These are phyloP conservation scores for Diaporthe sp. DNA, from an alignment of 2,329 filamentous ascomycete species.

Conservation along the genomic window DNA sequence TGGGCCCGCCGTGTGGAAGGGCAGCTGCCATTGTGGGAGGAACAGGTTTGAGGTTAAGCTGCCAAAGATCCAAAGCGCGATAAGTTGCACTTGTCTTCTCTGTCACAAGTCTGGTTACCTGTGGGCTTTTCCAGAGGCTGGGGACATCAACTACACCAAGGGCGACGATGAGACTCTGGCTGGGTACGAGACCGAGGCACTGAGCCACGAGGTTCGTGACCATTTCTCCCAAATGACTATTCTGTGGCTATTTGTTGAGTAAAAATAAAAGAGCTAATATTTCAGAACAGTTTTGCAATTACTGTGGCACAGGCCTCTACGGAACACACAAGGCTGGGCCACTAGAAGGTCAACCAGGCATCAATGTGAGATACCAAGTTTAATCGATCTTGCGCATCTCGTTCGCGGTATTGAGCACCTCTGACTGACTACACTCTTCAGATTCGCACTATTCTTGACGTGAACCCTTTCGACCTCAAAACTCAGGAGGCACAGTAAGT, in stretches of 20 bases:
- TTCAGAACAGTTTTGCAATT: slow-evolving; percentile 46
- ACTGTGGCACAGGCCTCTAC: slow-evolving; percentile 48
- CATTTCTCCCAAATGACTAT: background rate
- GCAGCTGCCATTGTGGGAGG: slow-evolving; percentile 51
- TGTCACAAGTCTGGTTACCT: slow-evolving; percentile 51
- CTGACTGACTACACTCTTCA: background rate
- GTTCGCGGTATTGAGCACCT: rapidly evolving
- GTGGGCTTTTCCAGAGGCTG: slow-evolving; percentile 44
- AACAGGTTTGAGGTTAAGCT: slow-evolving; percentile 47
- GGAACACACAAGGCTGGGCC: slow-evolving; percentile 47
- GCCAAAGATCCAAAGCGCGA: slow-evolving; percentile 37
- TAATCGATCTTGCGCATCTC: background rate
- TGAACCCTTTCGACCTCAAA: slow-evolving; percentile 47
- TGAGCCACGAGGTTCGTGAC: slow-evolving; percentile 45
- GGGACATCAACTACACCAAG: slow-evolving; percentile 34
- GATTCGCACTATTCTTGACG: slow-evolving; percentile 43
- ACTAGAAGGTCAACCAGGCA: slow-evolving; percentile 42
- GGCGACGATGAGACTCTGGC: slow-evolving; percentile 33
- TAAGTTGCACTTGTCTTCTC: slow-evolving; percentile 46
- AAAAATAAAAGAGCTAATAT: background rate
- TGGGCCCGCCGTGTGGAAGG: slow-evolving; percentile 36
- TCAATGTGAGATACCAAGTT: slow-evolving; percentile 45
- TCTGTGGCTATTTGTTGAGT: background rate
- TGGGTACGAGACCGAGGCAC: slow-evolving; percentile 35
- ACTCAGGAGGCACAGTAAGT: slow-evolving; percentile 35